Base-by-base conservation (phyloP, 2,329 filamentous ascomycete genomes). In the Alternaria sp. region DNA sequence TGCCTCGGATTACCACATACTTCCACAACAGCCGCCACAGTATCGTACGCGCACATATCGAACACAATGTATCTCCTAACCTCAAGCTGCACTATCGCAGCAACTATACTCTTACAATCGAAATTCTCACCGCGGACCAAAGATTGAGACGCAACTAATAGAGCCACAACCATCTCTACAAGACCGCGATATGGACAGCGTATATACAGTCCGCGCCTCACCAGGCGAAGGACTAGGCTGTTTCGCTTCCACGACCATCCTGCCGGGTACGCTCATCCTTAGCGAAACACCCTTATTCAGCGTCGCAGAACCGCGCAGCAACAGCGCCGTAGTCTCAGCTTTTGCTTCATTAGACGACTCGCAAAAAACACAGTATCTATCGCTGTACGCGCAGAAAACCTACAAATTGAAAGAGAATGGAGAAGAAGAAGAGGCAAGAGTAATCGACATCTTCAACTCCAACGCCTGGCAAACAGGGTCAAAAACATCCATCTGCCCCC, bases 191-290 rank as follows among this genome's bases (percentile, higher is more conserved):
- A 69, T 69, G 67, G 26, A 23, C 40, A 46, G 26, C 17, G 15
- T 65, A 3, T 71, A 70, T 50, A 60, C 59, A 6, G 67, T 79
- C 46, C 63, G 26, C 11, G 62, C 66, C 10, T 69, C 76, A 2
- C 69, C 73, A 0, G 72, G 73, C 32, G 78, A 79, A 65, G 81
- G 80, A 15, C 67, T 81, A 19, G 81, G 81, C 26, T 70, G 78
- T 13, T 78, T 81, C 59, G 79, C 80, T 2, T 70, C 62, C 0
- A 47, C 59, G 1, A 19, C 32, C 19, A 79, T 82, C 19, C 63
- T 66, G 8, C 59, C 62, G 12, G 78, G 80, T n/a, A 76, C 77
- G 6, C 71, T 70, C 49, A 74, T 82, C 43, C 70, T 82, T n/a
- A 61, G 67, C 54, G 80, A 82, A 66, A 56, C 62, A 7, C 78